Conservation (phyloP, 139 green algal species). For the Asterochloris erici region DNA sequence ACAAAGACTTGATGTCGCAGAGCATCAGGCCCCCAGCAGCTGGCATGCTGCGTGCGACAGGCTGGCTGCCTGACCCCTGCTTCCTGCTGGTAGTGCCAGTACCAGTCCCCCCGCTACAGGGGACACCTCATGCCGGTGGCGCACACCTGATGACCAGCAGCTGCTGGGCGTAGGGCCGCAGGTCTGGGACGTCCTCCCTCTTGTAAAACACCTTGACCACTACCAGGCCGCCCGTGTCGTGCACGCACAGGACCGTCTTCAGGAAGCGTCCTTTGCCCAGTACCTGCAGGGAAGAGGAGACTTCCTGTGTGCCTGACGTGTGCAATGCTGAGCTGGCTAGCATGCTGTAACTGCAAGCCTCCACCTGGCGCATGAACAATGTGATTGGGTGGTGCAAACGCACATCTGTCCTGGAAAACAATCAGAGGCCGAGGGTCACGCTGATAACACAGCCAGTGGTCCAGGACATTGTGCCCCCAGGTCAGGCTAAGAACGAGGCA, state of each 20-base stretch:
- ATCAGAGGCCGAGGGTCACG: not conserved
- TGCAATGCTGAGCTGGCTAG: not conserved
- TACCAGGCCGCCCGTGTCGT: constrained; percentile 86
- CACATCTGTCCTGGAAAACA: not conserved
- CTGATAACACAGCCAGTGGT: not conserved
- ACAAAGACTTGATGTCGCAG: no score
- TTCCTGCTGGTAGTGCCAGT: no score
- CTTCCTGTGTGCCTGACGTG: not conserved
- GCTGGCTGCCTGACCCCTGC: no score
- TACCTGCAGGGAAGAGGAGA: not conserved
- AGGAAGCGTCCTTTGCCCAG: constrained; percentile 81
- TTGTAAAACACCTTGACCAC: constrained; percentile 80
- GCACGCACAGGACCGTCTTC: constrained; percentile 83
- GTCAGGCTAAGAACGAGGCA: not conserved
- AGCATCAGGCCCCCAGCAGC: no score
- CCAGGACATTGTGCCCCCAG: not conserved
- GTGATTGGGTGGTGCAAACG: not conserved
- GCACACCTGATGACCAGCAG: no score
- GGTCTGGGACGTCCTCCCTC: not conserved
- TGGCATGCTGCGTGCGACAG: no score
- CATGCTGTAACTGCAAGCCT: no score
- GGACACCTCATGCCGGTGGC: no score
- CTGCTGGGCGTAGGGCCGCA: no score
- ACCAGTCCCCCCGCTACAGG: no score
- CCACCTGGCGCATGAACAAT: no score